Conservation (phyloP, 371 early-diverging fungal species). For the Mucor lusitanicus region DNA sequence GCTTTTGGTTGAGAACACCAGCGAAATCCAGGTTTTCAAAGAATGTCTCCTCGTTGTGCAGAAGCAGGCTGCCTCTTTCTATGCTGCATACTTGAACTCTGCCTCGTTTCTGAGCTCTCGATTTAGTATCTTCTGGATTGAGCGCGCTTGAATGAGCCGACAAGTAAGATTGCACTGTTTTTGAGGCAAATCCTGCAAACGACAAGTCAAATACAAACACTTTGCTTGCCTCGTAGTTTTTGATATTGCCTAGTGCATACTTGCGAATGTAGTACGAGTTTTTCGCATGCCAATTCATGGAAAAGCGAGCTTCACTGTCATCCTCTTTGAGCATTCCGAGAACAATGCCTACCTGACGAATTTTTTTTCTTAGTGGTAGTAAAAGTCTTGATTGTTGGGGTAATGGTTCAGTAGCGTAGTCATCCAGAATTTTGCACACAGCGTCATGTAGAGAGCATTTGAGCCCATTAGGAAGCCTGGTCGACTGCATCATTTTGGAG, state of each 20-base stretch:
- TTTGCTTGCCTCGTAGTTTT: background rate
- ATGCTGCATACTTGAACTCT: background rate
- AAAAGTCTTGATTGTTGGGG: background rate
- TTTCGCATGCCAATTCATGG: background rate
- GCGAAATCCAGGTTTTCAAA: background rate
- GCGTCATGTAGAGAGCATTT: background rate
- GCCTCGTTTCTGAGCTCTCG: background rate
- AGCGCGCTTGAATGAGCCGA: no score
- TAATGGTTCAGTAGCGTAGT: background rate
- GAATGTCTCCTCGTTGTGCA: background rate
- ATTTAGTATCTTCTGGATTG: no score
- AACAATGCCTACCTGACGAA: background rate
- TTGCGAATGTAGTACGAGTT: background rate
- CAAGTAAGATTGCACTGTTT: no score
- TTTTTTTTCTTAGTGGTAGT: background rate
- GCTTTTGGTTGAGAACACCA: background rate
- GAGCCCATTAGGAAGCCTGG: background rate
- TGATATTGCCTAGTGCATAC: background rate
- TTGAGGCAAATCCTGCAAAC: background rate
- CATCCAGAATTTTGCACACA: background rate
- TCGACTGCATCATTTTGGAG: background rate
- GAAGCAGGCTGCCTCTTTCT: background rate
- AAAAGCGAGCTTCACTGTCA: background rate
- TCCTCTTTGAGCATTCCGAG: background rate
- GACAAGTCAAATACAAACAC: background rate